Base-by-base conservation (phyloP, 768 basidiomycete species). In the Psilocybe azurescens region DNA sequence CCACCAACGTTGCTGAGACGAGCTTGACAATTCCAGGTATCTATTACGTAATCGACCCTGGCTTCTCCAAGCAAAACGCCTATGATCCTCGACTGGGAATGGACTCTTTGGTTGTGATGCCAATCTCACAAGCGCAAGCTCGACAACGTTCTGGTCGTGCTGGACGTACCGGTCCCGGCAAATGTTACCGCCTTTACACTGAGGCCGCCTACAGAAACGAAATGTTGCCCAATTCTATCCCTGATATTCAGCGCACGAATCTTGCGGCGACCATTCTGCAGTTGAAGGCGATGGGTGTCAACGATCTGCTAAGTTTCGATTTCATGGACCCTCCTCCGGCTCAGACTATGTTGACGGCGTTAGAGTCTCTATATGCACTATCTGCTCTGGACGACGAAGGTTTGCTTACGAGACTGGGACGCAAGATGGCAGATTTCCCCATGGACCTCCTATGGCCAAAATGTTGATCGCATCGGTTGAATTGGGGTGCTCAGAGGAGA, bases 371-470 rank as follows among this genome's bases (percentile, higher is more conserved):
- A 1, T 99, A 97, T 75, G 97, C 96, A 3, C 82, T 99, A 13
- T 97, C 95, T 1, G 97, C 97, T 3, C 81, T 99, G 32, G 97
- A 99, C 66, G 95, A 99, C 66, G 97, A 99, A 78, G 97, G 97
- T 5, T 79, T 99, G 5, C 78, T 99, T 70, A 99, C 97, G 1
- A 86, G 94, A 29, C 79, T 99, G 8, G 97, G 97, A 1, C 86
- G 97, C 60, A 99, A 99, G 78, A 99, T 99, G 97, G 97, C 97
- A 1, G 97, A 99, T 74, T 98, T 99, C 78, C 97, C 97, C 11
- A 94, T 99, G 89, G 96, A 99, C 60, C 97, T 5, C 87, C 94
- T 0, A 77, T 95, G 49, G 95, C 97, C 3, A 99, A 99, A 79
- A 99, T 97, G 96, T 77, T 99, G 52, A 99, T 99, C 72, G 94